phyloP scores from a whole-genome alignment of 495 filamentous ascomycete genomes.

The Hypomontagnella monticulosa region DNA sequence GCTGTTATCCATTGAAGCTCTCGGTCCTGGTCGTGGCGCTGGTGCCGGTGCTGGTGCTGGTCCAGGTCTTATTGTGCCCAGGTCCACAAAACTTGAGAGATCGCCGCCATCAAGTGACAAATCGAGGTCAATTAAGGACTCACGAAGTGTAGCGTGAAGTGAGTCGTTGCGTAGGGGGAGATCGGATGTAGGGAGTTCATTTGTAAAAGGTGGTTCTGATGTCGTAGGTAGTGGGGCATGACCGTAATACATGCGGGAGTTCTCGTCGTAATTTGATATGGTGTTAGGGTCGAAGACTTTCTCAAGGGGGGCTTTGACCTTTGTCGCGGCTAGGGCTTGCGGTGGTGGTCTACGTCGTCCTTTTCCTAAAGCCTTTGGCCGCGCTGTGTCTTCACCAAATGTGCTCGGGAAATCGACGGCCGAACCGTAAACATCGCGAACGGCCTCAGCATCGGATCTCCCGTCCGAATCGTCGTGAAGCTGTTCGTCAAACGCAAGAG shows the following conservation, averaged over 20 bases:
- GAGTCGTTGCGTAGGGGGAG: conserved; percentile 64
- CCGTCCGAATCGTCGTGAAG: conserved; percentile 55
- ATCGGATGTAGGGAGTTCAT: conserved; percentile 53
- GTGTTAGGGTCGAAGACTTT: conserved; percentile 68
- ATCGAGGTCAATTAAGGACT: conserved; percentile 68
- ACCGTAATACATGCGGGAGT: conserved; percentile 62
- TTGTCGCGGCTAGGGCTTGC: conserved; percentile 53
- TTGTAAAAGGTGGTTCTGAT: conserved; percentile 32
- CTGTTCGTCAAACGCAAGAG: conserved; percentile 79
- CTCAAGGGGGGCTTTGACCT: conserved; percentile 60
- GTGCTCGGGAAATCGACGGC: conserved; percentile 55
- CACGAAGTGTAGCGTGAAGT: conserved; percentile 58
- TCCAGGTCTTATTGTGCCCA: conserved; percentile 66
- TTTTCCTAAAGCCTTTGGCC: conserved; percentile 48
- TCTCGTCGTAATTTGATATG: conserved; percentile 65
- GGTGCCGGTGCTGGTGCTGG: conserved; percentile 22
- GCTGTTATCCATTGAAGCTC: conserved; percentile 55
- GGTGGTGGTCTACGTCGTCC: conserved; percentile 61
- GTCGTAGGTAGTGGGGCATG: conserved; percentile 45
- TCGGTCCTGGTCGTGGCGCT: conserved; percentile 42
- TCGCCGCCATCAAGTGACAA: conserved; percentile 57
- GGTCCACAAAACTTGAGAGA: conserved; percentile 64
- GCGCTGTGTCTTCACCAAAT: conserved; percentile 55
- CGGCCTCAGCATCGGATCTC: conserved; percentile 48
- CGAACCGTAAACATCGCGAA: conserved; percentile 62